Base-by-base conservation (phyloP, 495 filamentous ascomycete species). In the Barbatosphaeria neglecta region DNA sequence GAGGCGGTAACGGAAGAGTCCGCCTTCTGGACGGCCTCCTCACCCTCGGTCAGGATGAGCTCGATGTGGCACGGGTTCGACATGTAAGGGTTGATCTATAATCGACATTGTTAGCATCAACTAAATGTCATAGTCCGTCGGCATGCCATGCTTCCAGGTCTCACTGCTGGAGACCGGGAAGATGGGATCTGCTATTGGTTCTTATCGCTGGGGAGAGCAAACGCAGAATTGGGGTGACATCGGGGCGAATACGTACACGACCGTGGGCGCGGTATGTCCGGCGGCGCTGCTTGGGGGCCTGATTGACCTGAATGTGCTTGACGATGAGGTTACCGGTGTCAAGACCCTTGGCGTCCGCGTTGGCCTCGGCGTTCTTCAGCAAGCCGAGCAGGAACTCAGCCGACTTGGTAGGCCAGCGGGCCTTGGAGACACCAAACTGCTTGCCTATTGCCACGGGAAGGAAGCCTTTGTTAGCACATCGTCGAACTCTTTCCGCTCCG, bases 301-400 rank as follows among this genome's bases (percentile, higher is more conserved):
- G 92, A 82, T 97, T 97, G 76, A 97, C 93, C 74, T 97, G 92
- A 74, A 99, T 97, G 80, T 94, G 92, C 84, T 94, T 93, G 69
- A 99, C 85, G 61, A 95, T 74, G 53, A 99, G 78, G 76, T 89
- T 93, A 74, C 81, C 79, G 59, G 87, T 96, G 73, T 99, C 92
- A 58, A 99, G 87, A 67, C 93, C 92, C 80, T 97, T 97, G 70
- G 86, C 85, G 60, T 97, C 93, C 64, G 92, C 92, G 73, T 99
- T 99, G 72, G 92, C 84, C 79, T 96, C 92, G 48, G 92, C 92
- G 73, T 99, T 99, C 80, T 90, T 94, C 59, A 99, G 86, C 51
- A 99, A 84, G 63, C 84, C 84, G 67, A 95, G 80, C 50, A 99
- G 80, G 81, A 92, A 95, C 78, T 95, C 81, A 72, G 92, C 92